Base-by-base conservation (phyloP, 2,329 filamentous ascomycete species). In the Clonostachys rosea region DNA sequence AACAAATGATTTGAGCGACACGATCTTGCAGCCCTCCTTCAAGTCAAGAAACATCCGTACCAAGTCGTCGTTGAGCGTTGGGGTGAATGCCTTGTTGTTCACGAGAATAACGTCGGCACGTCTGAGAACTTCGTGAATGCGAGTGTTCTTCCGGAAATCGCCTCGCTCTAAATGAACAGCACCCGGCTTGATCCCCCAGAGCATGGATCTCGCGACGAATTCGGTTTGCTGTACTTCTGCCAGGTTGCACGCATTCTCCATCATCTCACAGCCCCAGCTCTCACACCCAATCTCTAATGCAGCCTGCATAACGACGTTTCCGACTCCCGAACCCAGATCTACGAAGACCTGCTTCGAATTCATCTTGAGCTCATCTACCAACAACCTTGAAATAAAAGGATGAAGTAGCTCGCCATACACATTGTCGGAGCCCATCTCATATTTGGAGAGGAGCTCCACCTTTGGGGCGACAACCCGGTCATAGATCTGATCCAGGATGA, bases 81-180 rank as follows among this genome's bases (percentile, higher is more conserved):
- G 86, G 6, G 86, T 91, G 67, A 99, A 99, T 3, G 91, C 94
- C 68, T 97, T 91, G 69, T 99, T 99, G 73, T 99, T 99, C 58
- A 97, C 92, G 24, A 99, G 79, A 16, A 99, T 82, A n/a, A 97
- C 91, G 62, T 99, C 94, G 2, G 94, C 92, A 47, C 85, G 82
- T 64, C 87, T 86, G 44, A 99, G 76, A 8, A 85, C 84, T 20
- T 83, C 77, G 50, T 84, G 76, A 43, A 96, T 89, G 49, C 76
- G 75, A 14, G 78, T 64, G 55, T 87, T 87, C 53, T 84, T 81
- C 10, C 91, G 81, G 59, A 99, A 96, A 62, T 96, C 89, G 49
- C 90, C 94, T 40, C 84, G 75, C 52, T 92, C 81, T 7, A 99
- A 81, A 50, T 83, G 79, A n/a, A 94, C 88, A 50, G 80, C 75